A percentile compares a stretch with the other conserved stretches of the same genome.
These are phyloP conservation scores for Paraphoma sp. DNA, from an alignment of 2,329 filamentous ascomycete species.

Conservation along the genomic window DNA sequence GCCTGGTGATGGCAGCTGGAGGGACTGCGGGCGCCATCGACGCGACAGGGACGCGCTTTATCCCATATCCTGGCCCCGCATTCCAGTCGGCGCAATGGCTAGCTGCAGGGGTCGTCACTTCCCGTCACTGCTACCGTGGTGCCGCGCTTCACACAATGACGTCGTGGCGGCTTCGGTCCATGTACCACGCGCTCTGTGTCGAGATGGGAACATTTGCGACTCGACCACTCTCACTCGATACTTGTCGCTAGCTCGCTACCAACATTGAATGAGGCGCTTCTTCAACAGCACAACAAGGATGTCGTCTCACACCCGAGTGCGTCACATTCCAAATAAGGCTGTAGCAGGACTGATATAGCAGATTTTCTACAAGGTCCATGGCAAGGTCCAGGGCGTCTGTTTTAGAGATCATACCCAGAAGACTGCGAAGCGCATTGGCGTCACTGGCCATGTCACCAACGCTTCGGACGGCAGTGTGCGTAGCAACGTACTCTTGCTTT, in stretches of 20 bases:
- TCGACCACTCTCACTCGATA: not conserved
- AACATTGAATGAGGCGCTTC: slow-evolving; percentile 27
- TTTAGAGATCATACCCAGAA: slow-evolving; percentile 55
- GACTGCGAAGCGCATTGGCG: slow-evolving; percentile 50
- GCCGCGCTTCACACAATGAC: slow-evolving; percentile 14
- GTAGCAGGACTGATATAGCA: slow-evolving; percentile 32
- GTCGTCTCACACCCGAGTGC: slow-evolving; percentile 41
- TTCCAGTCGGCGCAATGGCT: not conserved
- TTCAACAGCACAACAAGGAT: slow-evolving; percentile 38
- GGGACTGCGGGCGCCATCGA: not conserved
- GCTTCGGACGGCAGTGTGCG: slow-evolving; percentile 53
- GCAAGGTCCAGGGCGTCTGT: slow-evolving; percentile 59
- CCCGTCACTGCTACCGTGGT: not conserved
- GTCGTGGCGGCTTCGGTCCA: slow-evolving; percentile 4
- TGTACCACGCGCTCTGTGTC: too few species aligned
- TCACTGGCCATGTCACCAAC: slow-evolving; percentile 57
- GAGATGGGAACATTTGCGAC: not conserved
- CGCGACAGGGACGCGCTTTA: not conserved
- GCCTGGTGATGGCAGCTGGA: not conserved
- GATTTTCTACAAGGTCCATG: slow-evolving; percentile 57
- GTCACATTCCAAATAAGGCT: slow-evolving; percentile 10
- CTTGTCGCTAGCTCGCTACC: not conserved
- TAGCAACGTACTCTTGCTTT: not conserved
- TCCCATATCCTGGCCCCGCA: slow-evolving; percentile 4
- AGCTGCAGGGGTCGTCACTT: slow-evolving; percentile 6